Percentiles rank a stretch among this genome's conserved stretches.
These are phyloP conservation scores for Gossypium davidsonii DNA, from an alignment of 441 rosid species.

Conservation along the genomic window DNA sequence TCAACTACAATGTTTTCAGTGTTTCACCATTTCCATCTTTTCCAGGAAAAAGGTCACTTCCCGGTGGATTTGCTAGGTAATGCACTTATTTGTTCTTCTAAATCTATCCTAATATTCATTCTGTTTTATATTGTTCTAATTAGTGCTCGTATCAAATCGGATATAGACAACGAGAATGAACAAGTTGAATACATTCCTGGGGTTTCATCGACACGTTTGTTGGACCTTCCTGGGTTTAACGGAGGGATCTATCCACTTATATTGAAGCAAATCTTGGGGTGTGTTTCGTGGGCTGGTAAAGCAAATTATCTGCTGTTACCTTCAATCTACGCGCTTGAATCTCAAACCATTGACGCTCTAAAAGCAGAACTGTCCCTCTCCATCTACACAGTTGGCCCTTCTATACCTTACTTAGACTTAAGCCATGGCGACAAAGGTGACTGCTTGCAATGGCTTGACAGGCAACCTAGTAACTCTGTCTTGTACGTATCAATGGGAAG, in stretches of 20 bases:
- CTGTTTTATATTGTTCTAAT: neutral
- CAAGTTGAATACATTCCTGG: conserved; percentile 35
- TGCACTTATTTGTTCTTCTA: neutral
- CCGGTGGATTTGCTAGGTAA: conserved; percentile 38
- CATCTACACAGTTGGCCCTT: conserved; percentile 29
- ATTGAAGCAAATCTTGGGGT: conserved; percentile 7
- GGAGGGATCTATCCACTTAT: neutral
- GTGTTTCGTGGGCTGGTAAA: conserved; percentile 20
- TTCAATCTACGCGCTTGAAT: conserved; percentile 23
- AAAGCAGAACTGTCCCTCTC: conserved; percentile 14
- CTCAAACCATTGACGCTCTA: conserved; percentile 10
- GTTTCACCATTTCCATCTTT: conserved; percentile 44
- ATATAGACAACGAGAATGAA: conserved; percentile 24
- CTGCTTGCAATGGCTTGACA: conserved; percentile 34
- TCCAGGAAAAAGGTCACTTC: conserved; percentile 33
- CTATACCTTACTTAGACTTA: conserved; percentile 23
- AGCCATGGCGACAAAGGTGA: neutral
- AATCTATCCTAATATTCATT: neutral
- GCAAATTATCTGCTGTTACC: conserved; percentile 35
- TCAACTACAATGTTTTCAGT: conserved; percentile 31
- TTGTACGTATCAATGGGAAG: conserved; percentile 44
- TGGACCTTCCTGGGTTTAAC: conserved; percentile 24
- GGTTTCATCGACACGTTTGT: conserved; percentile 20
- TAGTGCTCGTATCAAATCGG: neutral
- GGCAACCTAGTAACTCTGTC: conserved; percentile 30